Evolutionary conservation across 1,139 yeast genomes (phyloP).

Genomic region (Yamadazyma sp.): DNA sequence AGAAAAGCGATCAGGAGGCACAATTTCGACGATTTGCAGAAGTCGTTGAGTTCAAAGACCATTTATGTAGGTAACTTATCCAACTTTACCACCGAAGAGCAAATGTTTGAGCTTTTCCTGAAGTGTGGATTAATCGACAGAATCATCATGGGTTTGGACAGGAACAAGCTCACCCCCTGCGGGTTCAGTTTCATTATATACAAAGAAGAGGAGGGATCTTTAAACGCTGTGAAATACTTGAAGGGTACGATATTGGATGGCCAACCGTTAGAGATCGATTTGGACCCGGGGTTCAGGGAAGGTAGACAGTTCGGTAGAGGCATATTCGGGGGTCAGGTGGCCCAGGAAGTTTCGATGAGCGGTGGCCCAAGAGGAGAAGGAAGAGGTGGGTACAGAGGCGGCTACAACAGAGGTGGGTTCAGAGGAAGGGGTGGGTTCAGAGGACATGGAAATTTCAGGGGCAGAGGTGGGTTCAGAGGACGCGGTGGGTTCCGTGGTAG

Average conservation of each 20-base stretch:
- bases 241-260: conserved; percentile 83
- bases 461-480: conserved; percentile 28
- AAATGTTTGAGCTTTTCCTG: conserved; percentile 79
- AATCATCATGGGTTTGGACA: conserved; percentile 90
- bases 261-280: conserved; percentile 73
- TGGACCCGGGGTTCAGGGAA: conserved; percentile 93
- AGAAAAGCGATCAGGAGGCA: conserved; percentile 66
- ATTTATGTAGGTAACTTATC: conserved; percentile 84
- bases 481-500: conserved; percentile 34
- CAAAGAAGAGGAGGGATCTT: conserved; percentile 63
- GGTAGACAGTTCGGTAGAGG: conserved; percentile 97
- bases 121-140: conserved; percentile 75
- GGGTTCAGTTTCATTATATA: conserved; percentile 93
- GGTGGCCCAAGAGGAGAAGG: conserved; percentile 18
- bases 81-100: conserved; percentile 91
- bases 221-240: conserved; percentile 77
- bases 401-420: conserved; percentile 20
- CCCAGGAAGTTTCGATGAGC: conserved; percentile 29
- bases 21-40: conserved; percentile 58
- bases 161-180: conserved; percentile 87
- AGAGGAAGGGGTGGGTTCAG: conserved; percentile 26
- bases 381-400: conserved; percentile 27
- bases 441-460: conserved; percentile 32
- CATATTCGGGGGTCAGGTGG: conserved; percentile 78
- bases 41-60: conserved; percentile 66